Conservation (phyloP, 371 early-diverging fungal genomes). For the Saksenaea vasiformis region DNA sequence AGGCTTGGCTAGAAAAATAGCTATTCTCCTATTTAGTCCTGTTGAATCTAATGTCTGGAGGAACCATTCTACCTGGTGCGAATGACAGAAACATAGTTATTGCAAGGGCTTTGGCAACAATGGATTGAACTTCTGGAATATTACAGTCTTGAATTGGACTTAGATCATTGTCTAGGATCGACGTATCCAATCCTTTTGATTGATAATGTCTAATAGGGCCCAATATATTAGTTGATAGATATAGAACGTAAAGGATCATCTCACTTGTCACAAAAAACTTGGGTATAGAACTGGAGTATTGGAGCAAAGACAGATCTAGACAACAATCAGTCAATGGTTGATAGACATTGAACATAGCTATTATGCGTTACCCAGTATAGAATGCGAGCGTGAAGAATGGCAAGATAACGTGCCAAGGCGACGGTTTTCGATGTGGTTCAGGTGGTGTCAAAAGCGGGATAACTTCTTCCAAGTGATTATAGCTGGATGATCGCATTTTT, state of each 20-base stretch:
- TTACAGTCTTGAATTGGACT: conserved; percentile 36
- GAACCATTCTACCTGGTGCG: conserved; percentile 25
- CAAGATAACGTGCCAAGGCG: conserved; percentile 31
- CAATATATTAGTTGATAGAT: not conserved
- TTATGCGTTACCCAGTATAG: conserved; percentile 23
- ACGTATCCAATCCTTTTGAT: conserved; percentile 1
- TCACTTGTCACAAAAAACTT: conserved; percentile 41
- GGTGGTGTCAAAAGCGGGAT: not conserved
- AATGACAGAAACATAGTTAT: conserved; percentile 29
- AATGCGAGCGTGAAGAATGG: conserved; percentile 25
- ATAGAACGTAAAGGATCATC: not conserved
- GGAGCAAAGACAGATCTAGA: conserved; percentile 33
- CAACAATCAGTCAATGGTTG: not conserved
- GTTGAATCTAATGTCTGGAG: not conserved
- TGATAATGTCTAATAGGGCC: conserved; percentile 29
- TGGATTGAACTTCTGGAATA: conserved; percentile 46
- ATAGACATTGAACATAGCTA: not conserved
- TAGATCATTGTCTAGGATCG: conserved; percentile 8
- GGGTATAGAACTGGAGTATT: conserved; percentile 29
- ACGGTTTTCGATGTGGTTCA: conserved; percentile 11
- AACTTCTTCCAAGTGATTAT: not conserved
- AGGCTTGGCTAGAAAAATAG: conserved; percentile 34
- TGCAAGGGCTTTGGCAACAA: conserved; percentile 37
- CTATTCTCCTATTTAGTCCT: conserved; percentile 14
- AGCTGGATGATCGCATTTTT: not conserved